A percentile compares a stretch with the other conserved stretches of the same genome.
Conservation (phyloP, 23 red algal species). For the Gracilaria domingensis region DNA sequence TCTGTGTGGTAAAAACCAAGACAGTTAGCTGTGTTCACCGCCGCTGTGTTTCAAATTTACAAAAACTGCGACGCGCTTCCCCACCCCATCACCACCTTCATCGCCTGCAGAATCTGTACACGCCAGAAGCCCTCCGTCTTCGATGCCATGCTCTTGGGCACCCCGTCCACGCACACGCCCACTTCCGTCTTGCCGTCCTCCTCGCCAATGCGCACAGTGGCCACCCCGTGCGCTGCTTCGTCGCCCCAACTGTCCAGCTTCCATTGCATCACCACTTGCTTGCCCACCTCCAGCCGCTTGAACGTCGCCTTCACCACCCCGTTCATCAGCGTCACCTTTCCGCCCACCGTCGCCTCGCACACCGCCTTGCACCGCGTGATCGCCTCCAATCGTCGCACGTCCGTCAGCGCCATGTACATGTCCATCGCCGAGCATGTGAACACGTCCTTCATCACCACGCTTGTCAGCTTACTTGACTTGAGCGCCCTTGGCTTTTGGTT, state of each 20-base stretch:
- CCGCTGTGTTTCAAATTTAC: constrained; percentile 2
- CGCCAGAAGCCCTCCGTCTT: constrained; percentile 80
- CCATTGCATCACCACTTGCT: constrained; percentile 56
- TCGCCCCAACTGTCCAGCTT: constrained; percentile 56
- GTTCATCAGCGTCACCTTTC: constrained; percentile 40
- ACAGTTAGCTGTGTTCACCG: neutral
- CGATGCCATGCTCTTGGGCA: constrained; percentile 40
- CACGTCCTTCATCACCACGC: constrained; percentile 39
- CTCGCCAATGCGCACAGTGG: constrained; percentile 5
- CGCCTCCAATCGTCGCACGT: constrained; percentile 53
- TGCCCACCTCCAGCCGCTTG: neutral
- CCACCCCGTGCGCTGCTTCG: constrained; percentile 35
- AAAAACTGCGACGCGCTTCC: constrained; percentile 60
- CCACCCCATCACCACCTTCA: constrained; percentile 78
- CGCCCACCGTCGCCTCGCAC: constrained; percentile 50
- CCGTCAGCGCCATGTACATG: constrained; percentile 63
- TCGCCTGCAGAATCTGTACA: constrained; percentile 67
- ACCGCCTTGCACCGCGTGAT: constrained; percentile 50
- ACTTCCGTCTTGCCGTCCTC: constrained; percentile 57
- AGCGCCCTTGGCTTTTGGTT: neutral
- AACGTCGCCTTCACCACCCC: constrained; percentile 33
- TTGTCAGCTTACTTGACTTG: neutral
- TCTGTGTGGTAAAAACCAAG: neutral
- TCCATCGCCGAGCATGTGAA: constrained; percentile 61
- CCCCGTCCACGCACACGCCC: constrained; percentile 3